phyloP scores from a whole-genome alignment of 106 monocot genomes.

The Platanthera guangdongensis region DNA sequence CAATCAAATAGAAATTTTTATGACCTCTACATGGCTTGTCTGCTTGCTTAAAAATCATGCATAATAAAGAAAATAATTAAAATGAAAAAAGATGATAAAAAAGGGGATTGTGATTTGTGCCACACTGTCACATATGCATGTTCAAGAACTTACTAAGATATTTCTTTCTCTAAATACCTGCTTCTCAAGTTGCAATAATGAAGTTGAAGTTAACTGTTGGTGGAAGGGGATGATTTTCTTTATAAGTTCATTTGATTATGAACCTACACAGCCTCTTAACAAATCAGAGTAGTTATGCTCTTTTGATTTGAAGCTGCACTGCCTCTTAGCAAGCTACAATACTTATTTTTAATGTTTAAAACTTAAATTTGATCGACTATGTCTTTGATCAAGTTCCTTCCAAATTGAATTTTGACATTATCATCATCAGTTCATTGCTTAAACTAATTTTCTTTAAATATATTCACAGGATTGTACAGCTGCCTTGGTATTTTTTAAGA shows the following conservation, averaged over 20 bases:
- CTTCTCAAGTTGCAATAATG: background rate
- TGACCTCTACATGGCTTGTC: no score
- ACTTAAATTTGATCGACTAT: background rate
- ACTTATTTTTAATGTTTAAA: background rate
- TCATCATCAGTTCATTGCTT: background rate
- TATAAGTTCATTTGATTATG: background rate
- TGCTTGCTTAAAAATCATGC: no score
- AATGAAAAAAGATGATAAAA: background rate
- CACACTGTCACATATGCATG: background rate
- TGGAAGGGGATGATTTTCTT: background rate
- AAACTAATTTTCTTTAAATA: background rate
- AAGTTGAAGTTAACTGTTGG: background rate
- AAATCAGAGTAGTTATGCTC: background rate
- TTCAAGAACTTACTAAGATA: background rate
- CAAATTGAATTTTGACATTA: background rate
- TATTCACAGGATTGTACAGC: constrained; percentile 58
- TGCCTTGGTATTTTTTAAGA: constrained; percentile 90
- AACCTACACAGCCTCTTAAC: background rate
- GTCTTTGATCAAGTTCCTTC: background rate
- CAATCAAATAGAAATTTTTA: no score
- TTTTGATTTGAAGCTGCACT: background rate
- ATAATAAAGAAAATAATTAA: background rate
- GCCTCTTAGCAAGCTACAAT: background rate
- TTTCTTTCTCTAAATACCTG: background rate
- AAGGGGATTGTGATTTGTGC: background rate